These are phyloP conservation scores for cucumber (Cucumis sativus) DNA, from an alignment of 306 rosid species.

Conservation along the genomic window DNA sequence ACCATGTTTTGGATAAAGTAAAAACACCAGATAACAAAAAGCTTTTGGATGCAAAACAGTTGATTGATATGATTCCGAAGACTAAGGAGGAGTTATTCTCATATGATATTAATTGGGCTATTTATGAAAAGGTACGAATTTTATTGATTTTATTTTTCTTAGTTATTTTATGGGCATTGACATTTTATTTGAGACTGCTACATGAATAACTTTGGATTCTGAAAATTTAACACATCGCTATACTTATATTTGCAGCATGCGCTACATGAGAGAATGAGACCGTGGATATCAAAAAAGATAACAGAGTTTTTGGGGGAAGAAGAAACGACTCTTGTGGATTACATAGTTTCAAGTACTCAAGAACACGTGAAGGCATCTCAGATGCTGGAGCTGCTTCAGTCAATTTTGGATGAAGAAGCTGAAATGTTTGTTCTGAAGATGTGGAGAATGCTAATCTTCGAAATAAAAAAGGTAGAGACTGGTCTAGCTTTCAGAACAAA, in stretches of 20 bases:
- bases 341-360: slow-evolving; percentile 87
- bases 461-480: slow-evolving; percentile 93
- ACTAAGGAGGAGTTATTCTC: slow-evolving; percentile 96
- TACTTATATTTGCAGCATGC: slow-evolving; percentile 41
- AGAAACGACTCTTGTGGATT: slow-evolving; percentile 80
- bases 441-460: slow-evolving; percentile 99
- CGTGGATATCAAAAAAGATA: slow-evolving; percentile 95
- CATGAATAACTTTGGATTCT: background rate
- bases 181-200: background rate
- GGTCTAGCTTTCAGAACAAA: slow-evolving; percentile 62
- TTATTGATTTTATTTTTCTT: background rate
- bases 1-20: slow-evolving; percentile 42
- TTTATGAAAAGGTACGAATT: slow-evolving; percentile 65
- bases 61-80: slow-evolving; percentile 96
- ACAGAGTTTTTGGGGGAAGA: slow-evolving; percentile 92
- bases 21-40: slow-evolving; percentile 68
- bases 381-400: slow-evolving; percentile 89
- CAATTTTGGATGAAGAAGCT: slow-evolving; percentile 93
- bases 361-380: slow-evolving; percentile 89
- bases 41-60: slow-evolving; percentile 78
- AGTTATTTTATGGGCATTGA: background rate
- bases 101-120: slow-evolving; percentile 78
- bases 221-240: background rate
- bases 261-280: slow-evolving; percentile 91
- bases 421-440: slow-evolving; percentile 99